Evolutionary conservation across 163 green algal genomes (phyloP), one percentile per base, ranked within the genome.

Genomic region (Coccomyxa subellipsoidea): DNA sequence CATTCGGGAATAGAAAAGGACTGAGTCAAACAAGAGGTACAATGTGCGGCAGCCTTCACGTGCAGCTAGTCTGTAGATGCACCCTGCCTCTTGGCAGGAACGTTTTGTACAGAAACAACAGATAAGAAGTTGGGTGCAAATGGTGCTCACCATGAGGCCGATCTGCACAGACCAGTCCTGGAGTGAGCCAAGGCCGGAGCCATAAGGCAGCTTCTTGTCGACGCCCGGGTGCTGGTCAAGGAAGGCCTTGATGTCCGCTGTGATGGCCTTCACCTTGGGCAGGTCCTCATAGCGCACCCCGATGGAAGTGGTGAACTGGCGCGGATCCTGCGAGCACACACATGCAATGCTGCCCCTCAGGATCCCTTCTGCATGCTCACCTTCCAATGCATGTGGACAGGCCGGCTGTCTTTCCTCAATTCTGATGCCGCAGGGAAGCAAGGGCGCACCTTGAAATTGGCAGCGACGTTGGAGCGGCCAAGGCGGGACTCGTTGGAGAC

Each of bases 401-500:
- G n/a, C n/a, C n/a, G n/a, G n/a, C n/a, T n/a, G n/a, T n/a, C n/a
- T 9, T 39, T 40, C 32, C 7, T 40, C 15, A 71, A 2, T 38
- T 18, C 10, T 10, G 21, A 0, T 29, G 38, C 35, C 0, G 38
- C 27, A 70, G 38, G 76, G 38, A 10, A 7, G 47, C 31, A 71
- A 29, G 38, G 47, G 18, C 21, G n/a, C 77, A 75, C 77, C 77
- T 88, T 88, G 80, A 88, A 88, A 54, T 79, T 82, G 6, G 71
- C 12, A 5, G 82, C 70, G 27, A 85, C 81, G 10, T 76, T 59
- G 27, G 76, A 79, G 47, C 66, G 77, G 23, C 70, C 71, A 18
- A 88, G 71, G 54, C 86, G 81, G n/a, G 82, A 88, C 72, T 89
- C 84, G 53, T 90, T 90, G 72, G 39, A 59, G 39, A 89, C 84